phyloP scores from a whole-genome alignment of 1,284 basidiomycete species.

The Ceratobasidium theobromae region DNA sequence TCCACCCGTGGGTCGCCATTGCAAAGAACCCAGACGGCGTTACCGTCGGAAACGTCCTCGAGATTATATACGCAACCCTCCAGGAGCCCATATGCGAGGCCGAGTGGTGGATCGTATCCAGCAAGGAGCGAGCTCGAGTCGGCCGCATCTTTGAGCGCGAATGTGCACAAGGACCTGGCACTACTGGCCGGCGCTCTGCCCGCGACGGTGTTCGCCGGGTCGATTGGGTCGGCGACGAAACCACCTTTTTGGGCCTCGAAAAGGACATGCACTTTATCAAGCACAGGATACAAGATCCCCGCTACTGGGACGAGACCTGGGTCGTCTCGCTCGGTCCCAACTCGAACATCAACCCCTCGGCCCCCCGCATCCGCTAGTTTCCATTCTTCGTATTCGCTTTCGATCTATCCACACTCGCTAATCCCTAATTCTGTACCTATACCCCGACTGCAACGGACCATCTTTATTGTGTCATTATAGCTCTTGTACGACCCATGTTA shows the following conservation, averaged over 20 bases:
- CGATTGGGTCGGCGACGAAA: constrained; percentile 34
- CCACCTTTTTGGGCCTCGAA: constrained; percentile 29
- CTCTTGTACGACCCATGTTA: background rate
- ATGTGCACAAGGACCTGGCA: constrained; percentile 20
- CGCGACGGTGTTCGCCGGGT: constrained; percentile 33
- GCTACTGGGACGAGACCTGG: constrained; percentile 33
- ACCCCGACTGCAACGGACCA: background rate
- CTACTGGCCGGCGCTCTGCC: constrained; percentile 19
- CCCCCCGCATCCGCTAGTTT: constrained; percentile 16
- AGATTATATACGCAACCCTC: constrained; percentile 30
- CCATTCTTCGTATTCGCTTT: background rate
- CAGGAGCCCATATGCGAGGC: constrained; percentile 33
- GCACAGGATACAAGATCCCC: constrained; percentile 25
- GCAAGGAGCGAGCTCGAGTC: constrained; percentile 30
- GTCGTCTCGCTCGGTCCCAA: constrained; percentile 25
- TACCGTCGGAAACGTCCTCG: constrained; percentile 31
- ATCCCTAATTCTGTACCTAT: background rate
- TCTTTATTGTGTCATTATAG: constrained; percentile 1
- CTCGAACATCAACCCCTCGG: constrained; percentile 17
- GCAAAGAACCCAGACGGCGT: constrained; percentile 32
- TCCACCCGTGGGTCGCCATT: constrained; percentile 31
- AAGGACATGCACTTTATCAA: constrained; percentile 32
- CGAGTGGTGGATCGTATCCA: constrained; percentile 35
- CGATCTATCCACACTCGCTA: background rate
- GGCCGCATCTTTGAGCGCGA: constrained; percentile 29